phyloP scores from a whole-genome alignment of 768 basidiomycete species.

The Termitomyces sp. region DNA sequence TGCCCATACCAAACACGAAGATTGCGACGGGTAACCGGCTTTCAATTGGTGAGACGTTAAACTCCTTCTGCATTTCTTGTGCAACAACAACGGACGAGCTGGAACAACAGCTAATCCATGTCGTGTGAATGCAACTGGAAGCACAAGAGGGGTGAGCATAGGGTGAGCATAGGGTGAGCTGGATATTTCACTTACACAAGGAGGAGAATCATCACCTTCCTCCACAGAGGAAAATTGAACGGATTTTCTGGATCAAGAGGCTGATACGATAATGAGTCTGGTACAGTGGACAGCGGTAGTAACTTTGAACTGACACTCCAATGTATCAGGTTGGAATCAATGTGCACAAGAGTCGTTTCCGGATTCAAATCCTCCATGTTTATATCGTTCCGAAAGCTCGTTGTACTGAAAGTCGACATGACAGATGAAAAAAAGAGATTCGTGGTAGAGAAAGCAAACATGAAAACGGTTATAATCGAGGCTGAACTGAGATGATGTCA shows the following conservation, averaged over 20 bases:
- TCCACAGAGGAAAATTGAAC: constrained; percentile 17
- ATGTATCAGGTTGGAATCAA: constrained; percentile 13
- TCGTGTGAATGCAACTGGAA: constrained; percentile 13
- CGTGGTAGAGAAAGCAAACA: neutral
- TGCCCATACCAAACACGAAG: constrained; percentile 14
- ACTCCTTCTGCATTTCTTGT: constrained; percentile 13
- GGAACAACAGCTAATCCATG: constrained; percentile 15
- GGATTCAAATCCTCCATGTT: neutral
- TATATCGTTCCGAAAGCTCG: neutral
- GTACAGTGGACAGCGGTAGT: neutral
- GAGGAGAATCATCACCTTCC: constrained; percentile 13
- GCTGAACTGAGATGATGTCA: neutral
- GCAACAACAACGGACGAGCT: constrained; percentile 13
- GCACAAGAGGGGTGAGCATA: neutral
- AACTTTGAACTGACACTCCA: constrained; percentile 10
- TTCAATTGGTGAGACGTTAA: constrained; percentile 7
- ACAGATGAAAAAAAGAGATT: neutral
- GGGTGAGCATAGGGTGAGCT: neutral
- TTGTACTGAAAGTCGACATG: neutral
- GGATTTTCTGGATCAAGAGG: constrained; percentile 15
- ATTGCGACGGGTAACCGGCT: constrained; percentile 17
- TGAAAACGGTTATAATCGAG: neutral
- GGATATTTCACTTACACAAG: constrained; percentile 8
- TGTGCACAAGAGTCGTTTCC: neutral
- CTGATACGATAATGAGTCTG: constrained; percentile 3